phyloP scores from a whole-genome alignment of 352 stramenopile species.

The Globisporangium cederbergense region DNA sequence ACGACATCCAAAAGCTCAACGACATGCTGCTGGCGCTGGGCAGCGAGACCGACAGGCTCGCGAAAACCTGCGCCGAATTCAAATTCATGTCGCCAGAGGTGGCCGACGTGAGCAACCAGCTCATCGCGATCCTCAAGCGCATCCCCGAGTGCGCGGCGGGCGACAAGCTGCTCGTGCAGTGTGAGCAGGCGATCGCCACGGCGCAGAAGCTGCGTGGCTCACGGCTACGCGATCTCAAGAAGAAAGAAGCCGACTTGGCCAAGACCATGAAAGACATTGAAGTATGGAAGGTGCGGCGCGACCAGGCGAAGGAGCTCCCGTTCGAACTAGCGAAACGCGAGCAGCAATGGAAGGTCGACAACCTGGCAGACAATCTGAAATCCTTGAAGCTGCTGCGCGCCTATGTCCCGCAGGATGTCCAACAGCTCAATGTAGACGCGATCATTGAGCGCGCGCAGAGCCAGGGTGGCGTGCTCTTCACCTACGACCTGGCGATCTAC shows the following conservation, averaged over 20 bases:
- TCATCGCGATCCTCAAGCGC: constrained; percentile 26
- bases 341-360: constrained; percentile 34
- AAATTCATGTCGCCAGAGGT: constrained; percentile 30
- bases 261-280: constrained; percentile 56
- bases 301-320: constrained; percentile 54
- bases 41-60: constrained; percentile 45
- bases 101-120: constrained; percentile 17
- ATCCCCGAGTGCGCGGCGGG: constrained; percentile 43
- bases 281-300: constrained; percentile 56
- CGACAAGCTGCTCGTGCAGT: constrained; percentile 38
- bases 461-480: constrained; percentile 43
- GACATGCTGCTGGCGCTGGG: constrained; percentile 43
- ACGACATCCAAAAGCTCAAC: constrained; percentile 41
- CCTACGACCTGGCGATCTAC: constrained; percentile 70
- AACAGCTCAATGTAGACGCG: constrained; percentile 49
- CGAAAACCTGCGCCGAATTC: constrained; percentile 27
- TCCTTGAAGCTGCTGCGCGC: constrained; percentile 39
- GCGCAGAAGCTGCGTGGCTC: constrained; percentile 47
- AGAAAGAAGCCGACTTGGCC: constrained; percentile 53
- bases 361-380: constrained; percentile 37
- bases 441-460: constrained; percentile 39
- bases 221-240: constrained; percentile 41
- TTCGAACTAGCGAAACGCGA: constrained; percentile 54
- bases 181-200: constrained; percentile 39
- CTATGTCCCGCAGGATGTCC: constrained; percentile 53